phyloP scores from a whole-genome alignment of 768 basidiomycete genomes.

The Dentipellis fragilis region DNA sequence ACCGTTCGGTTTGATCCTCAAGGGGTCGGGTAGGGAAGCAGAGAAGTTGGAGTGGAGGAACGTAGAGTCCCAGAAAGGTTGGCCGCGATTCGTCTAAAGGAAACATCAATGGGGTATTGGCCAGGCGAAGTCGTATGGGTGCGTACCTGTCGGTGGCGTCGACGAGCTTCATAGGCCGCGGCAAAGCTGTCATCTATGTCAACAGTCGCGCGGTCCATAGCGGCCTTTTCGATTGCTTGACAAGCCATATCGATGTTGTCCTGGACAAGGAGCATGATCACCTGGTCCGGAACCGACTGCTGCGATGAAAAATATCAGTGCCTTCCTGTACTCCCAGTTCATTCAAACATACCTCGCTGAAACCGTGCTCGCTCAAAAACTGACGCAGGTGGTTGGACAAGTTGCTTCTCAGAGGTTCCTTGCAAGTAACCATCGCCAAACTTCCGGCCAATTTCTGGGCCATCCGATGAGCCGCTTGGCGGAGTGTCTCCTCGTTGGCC shows the following conservation, averaged over 20 bases:
- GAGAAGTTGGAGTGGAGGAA: conserved; percentile 64
- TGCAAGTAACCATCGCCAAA: conserved; percentile 94
- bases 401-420: conserved; percentile 91
- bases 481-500: conserved; percentile 79
- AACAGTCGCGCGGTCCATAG: conserved; percentile 88
- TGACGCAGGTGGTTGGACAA: conserved; percentile 83
- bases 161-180: conserved; percentile 70
- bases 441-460: conserved; percentile 95
- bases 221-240: conserved; percentile 90
- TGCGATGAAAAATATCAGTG: conserved; percentile 16
- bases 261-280: conserved; percentile 67
- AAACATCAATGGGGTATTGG: background rate
- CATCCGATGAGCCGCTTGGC: conserved; percentile 90
- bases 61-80: conserved; percentile 84
- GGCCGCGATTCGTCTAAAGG: conserved; percentile 48
- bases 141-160: conserved; percentile 77
- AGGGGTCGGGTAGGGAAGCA: conserved; percentile 71
- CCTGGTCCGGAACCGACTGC: conserved; percentile 75
- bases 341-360: conserved; percentile 54
- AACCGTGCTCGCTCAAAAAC: conserved; percentile 77
- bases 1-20: conserved; percentile 78
- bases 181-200: conserved; percentile 91
- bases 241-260: conserved; percentile 95
- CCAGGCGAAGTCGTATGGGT: background rate
- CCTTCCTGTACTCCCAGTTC: background rate